Evolutionary conservation across 2,329 filamentous ascomycete species (phyloP).

Genomic region (Paecilomyces variotii): DNA sequence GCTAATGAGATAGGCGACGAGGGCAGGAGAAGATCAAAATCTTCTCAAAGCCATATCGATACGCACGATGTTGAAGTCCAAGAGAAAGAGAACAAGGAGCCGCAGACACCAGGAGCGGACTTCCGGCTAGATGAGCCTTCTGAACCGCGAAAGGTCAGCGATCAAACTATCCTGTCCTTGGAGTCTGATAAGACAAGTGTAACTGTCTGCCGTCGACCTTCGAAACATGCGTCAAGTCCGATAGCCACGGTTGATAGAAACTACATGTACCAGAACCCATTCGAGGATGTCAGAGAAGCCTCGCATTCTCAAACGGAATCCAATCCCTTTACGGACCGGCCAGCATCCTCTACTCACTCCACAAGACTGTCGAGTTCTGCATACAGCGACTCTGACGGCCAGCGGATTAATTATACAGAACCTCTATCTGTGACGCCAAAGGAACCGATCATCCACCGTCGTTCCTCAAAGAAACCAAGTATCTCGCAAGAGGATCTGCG

Average conservation of each 20-base stretch:
- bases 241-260: slow-evolving; percentile 13
- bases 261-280: slow-evolving; percentile 7
- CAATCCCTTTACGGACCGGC: slow-evolving; percentile 7
- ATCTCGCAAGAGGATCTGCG: slow-evolving; percentile 14
- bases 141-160: slow-evolving; percentile 24
- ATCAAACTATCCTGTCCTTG: slow-evolving; percentile 22
- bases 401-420: background rate
- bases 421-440: slow-evolving; percentile 3
- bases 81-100: background rate
- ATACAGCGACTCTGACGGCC: slow-evolving; percentile 5
- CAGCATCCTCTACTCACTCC: slow-evolving; percentile 2
- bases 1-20: background rate
- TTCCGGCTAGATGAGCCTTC: slow-evolving; percentile 1
- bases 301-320: slow-evolving; percentile 6
- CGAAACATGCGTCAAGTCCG: slow-evolving; percentile 17
- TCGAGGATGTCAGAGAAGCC: slow-evolving; percentile 8
- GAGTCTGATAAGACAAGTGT: slow-evolving; percentile 22
- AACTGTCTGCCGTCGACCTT: slow-evolving; percentile 26
- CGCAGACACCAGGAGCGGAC: background rate
- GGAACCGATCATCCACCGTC: slow-evolving; percentile 5
- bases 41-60: background rate
- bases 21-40: background rate
- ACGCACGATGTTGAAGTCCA: background rate
- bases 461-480: slow-evolving; percentile 9
- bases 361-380: slow-evolving; percentile 8